phyloP scores from a whole-genome alignment of 192 early-diverging fungal genomes.

The Diversispora eburnea region DNA sequence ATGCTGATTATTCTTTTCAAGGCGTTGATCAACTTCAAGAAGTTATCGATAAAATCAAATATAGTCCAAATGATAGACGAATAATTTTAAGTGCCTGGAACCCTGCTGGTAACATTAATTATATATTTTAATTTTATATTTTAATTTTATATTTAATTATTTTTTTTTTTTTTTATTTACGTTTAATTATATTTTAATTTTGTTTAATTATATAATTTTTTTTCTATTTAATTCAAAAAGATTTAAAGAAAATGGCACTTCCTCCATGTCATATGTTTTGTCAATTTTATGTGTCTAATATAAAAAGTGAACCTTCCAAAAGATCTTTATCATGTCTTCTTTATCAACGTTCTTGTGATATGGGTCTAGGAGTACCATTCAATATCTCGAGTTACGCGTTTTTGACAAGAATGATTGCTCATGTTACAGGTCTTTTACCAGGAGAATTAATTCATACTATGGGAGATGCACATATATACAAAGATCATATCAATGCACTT shows the following conservation, averaged over 20 bases:
- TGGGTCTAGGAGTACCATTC: constrained; percentile 97
- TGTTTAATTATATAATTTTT: background rate
- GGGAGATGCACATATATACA: constrained; percentile 95
- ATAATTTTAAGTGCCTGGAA: constrained; percentile 98
- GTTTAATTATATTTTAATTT: too few relatives aligned
- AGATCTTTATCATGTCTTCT: constrained; percentile 82
- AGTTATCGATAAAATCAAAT: constrained; percentile 81
- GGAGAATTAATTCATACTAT: constrained; percentile 88
- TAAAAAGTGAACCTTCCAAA: constrained; percentile 44
- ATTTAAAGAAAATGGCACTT: constrained; percentile 84
- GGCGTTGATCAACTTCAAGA: constrained; percentile 92
- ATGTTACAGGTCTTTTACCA: constrained; percentile 77
- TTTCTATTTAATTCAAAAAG: constrained; percentile 35
- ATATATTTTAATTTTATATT: too few relatives aligned
- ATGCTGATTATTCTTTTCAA: constrained; percentile 82
- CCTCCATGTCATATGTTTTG: constrained; percentile 97
- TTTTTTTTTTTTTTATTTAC: background rate
- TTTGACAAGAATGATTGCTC: constrained; percentile 84
- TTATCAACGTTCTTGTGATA: constrained; percentile 93
- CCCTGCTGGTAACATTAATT: constrained; percentile 67
- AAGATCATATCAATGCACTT: constrained; percentile 85
- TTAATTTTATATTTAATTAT: too few relatives aligned
- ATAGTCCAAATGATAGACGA: constrained; percentile 82
- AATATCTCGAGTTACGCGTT: constrained; percentile 97
- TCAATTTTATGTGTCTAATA: constrained; percentile 92